These are phyloP conservation scores for Candida ficus DNA, from an alignment of 805 yeast genomes.

Conservation along the genomic window DNA sequence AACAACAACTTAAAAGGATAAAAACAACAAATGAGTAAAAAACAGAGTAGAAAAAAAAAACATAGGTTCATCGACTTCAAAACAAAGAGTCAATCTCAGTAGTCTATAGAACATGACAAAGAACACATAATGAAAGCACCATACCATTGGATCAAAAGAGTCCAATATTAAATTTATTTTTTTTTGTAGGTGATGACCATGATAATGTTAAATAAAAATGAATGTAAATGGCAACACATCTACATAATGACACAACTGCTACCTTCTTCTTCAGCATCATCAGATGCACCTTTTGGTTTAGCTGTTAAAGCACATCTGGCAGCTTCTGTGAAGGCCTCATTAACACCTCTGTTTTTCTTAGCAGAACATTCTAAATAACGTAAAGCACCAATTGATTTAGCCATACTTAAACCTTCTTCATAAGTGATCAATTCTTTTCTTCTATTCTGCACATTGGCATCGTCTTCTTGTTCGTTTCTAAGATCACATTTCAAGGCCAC, in stretches of 20 bases:
- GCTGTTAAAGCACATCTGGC: slow-evolving; percentile 95
- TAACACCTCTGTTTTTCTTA: slow-evolving; percentile 94
- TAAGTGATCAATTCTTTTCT: slow-evolving; percentile 60
- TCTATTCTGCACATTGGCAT: slow-evolving; percentile 29
- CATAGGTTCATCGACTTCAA: too few species aligned
- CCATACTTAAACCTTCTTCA: slow-evolving; percentile 91
- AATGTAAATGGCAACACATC: not conserved
- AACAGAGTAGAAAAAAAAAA: too few species aligned
- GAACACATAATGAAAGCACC: too few species aligned
- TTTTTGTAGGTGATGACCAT: too few species aligned
- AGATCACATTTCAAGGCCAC: slow-evolving; percentile 95
- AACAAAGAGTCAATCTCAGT: too few species aligned
- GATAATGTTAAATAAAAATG: not conserved
- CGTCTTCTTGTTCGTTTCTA: slow-evolving; percentile 60
- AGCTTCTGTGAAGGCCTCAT: slow-evolving; percentile 98
- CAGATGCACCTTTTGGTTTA: slow-evolving; percentile 68
- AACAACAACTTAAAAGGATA: too few species aligned
- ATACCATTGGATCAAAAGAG: too few species aligned
- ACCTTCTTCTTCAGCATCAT: slow-evolving; percentile 32
- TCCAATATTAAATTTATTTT: too few species aligned
- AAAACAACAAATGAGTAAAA: too few species aligned
- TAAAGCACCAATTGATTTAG: slow-evolving; percentile 88
- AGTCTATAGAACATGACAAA: too few species aligned
- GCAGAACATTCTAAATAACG: slow-evolving; percentile 97
- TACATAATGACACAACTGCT: slow-evolving; percentile 38